Conservation (phyloP, 2,329 filamentous ascomycete genomes). For the Aspergillus fumigatiaffinis region DNA sequence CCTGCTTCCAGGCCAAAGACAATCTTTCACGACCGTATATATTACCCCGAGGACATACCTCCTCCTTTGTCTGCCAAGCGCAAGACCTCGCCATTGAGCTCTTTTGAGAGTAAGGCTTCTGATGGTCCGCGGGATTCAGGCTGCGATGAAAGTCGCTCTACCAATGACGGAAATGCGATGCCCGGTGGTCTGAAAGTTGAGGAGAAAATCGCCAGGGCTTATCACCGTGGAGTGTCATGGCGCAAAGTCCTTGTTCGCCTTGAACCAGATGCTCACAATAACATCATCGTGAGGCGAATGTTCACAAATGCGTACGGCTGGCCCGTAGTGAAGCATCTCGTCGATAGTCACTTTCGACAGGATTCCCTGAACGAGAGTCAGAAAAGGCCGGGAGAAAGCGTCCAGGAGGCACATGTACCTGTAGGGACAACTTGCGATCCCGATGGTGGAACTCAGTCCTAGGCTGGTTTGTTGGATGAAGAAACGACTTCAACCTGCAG, state of each 20-base stretch:
- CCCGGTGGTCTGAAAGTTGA: constrained; percentile 73
- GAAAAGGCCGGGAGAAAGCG: constrained; percentile 63
- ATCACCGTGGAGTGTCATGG: constrained; percentile 89
- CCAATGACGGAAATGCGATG: constrained; percentile 12
- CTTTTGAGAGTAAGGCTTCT: constrained; percentile 16
- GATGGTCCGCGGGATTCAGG: constrained; percentile 8
- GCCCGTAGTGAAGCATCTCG: constrained; percentile 93
- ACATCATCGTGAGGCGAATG: constrained; percentile 93
- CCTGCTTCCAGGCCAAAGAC: constrained; percentile 76
- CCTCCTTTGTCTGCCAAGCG: constrained; percentile 57
- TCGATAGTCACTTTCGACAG: constrained; percentile 90
- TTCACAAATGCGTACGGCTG: constrained; percentile 97
- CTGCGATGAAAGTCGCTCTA: constrained; percentile 9
- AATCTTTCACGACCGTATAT: constrained; percentile 95
- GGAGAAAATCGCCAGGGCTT: constrained; percentile 94
- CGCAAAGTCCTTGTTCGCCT: constrained; percentile 93
- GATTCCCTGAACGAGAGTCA: constrained; percentile 61
- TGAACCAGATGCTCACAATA: constrained; percentile 97
- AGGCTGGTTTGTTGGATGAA: constrained; percentile 12
- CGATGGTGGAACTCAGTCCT: constrained; percentile 61
- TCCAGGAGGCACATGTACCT: constrained; percentile 64
- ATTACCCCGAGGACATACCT: constrained; percentile 90
- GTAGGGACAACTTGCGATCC: constrained; percentile 55
- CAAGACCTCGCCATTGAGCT: constrained; percentile 37
- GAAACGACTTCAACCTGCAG: background rate